Percentiles rank a stretch among this genome's conserved stretches.
phyloP scores from a whole-genome alignment of 148 eudicot genomes.

The Chenopodium quinoa region DNA sequence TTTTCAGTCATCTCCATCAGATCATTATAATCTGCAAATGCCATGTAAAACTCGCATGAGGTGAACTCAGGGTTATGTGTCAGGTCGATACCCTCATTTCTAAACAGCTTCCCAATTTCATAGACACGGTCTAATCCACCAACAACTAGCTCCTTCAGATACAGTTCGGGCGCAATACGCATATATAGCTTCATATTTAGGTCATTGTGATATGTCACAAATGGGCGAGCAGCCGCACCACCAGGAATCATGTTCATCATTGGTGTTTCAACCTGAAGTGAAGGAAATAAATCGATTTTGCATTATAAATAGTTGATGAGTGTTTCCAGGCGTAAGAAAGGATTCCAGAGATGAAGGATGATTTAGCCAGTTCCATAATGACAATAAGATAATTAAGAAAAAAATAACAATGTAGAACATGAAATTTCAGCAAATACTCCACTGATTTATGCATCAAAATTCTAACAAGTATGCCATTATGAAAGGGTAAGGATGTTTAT shows the following conservation, averaged over 20 bases:
- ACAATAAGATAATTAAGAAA: too few species aligned
- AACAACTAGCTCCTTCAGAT: constrained; percentile 89
- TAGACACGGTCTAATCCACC: constrained; percentile 95
- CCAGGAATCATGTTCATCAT: constrained; percentile 99
- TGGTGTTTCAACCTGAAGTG: constrained; percentile 79
- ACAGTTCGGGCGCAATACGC: constrained; percentile 96
- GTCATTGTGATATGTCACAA: constrained; percentile 93
- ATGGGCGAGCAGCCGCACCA: constrained; percentile 98
- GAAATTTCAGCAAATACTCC: too few species aligned
- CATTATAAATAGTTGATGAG: not conserved
- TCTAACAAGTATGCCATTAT: not conserved
- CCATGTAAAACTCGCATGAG: constrained; percentile 96
- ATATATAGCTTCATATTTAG: constrained; percentile 83
- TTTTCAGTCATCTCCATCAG: constrained; percentile 83
- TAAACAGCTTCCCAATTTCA: constrained; percentile 94
- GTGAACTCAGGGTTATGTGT: constrained; percentile 99
- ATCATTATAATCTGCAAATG: constrained; percentile 95
- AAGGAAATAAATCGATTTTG: not conserved
- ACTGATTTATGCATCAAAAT: not conserved
- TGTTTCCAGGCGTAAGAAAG: not conserved
- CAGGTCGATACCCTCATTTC: constrained; percentile 95
- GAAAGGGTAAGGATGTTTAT: too few species aligned
- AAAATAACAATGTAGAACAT: too few species aligned
- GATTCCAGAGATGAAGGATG: not conserved
- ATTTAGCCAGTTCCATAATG: not conserved